Conservation (phyloP, 352 stramenopile species). For the Phytophthora pinifolia region DNA sequence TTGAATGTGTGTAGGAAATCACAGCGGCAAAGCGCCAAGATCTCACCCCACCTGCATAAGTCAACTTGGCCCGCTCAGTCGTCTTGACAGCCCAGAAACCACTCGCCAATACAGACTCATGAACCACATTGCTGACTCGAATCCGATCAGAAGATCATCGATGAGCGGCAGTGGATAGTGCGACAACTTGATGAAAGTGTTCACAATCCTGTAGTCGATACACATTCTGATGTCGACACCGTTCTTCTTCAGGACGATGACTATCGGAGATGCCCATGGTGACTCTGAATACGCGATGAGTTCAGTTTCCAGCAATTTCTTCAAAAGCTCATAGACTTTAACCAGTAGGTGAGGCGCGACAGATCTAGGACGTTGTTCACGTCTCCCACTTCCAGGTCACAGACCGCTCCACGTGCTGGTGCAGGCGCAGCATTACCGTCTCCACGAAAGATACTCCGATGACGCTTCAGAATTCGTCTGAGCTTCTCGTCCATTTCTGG, state of each 20-base stretch:
- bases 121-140: no score
- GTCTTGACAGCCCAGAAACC: no score
- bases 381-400: conserved; percentile 7
- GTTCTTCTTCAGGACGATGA: conserved; percentile 15
- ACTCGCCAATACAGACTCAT: no score
- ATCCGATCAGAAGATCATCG: conserved; percentile 9
- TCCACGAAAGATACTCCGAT: conserved; percentile 1
- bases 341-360: conserved; percentile 2
- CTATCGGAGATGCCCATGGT: no score
- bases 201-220: conserved; percentile 9
- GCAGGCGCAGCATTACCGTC: conserved; percentile 8
- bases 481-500: not conserved
- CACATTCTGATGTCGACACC: conserved; percentile 8
- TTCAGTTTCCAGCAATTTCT: conserved; percentile 1
- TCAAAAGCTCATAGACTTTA: conserved; percentile 10
- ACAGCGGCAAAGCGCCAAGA: no score
- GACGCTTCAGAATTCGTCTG: not conserved
- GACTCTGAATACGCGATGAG: conserved; percentile 3
- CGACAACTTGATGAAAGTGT: conserved; percentile 1
- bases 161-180: conserved; percentile 8
- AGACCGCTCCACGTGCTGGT: conserved; percentile 3
- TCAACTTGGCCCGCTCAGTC: no score
- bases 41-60: no score
- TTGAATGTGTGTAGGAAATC: no score
- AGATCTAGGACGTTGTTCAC: not conserved